Evolutionary conservation across 805 yeast species (phyloP).

Genomic region (Cyberlindnera bimundalis): DNA sequence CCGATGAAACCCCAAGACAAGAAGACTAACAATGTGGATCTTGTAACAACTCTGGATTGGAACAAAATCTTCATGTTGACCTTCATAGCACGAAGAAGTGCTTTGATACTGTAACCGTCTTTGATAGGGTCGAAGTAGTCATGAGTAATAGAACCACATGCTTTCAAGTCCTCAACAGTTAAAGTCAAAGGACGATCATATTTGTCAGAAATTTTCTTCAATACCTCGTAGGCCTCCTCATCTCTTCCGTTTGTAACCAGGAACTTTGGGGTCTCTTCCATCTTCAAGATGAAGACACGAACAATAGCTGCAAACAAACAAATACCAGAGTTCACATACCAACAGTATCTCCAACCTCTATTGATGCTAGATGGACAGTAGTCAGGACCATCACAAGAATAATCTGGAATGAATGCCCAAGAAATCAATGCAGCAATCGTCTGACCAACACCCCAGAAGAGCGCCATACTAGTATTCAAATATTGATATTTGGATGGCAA

Average conservation of each 20-base stretch:
- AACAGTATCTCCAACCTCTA: constrained; percentile 58
- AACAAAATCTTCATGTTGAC: constrained; percentile 43
- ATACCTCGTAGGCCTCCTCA: constrained; percentile 41
- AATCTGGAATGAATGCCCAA: constrained; percentile 50
- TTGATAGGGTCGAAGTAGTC: constrained; percentile 24
- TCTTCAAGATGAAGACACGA: constrained; percentile 39
- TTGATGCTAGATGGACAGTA: constrained; percentile 42
- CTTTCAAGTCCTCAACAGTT: constrained; percentile 44
- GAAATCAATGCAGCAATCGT: constrained; percentile 46
- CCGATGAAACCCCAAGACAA: constrained; percentile 55
- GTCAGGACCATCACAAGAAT: constrained; percentile 40
- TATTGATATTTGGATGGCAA: constrained; percentile 48
- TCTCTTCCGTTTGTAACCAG: constrained; percentile 47
- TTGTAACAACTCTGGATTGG: constrained; percentile 36
- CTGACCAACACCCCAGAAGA: constrained; percentile 60
- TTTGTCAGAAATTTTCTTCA: constrained; percentile 44
- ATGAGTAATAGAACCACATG: constrained; percentile 39
- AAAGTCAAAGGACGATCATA: constrained; percentile 39
- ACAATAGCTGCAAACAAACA: constrained; percentile 45
- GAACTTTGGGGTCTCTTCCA: constrained; percentile 54
- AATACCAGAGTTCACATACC: constrained; percentile 50
- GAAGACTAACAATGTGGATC: constrained; percentile 40
- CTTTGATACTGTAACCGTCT: constrained; percentile 20
- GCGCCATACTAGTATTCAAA: constrained; percentile 47
- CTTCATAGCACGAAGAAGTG: constrained; percentile 25